Percentiles rank a stretch among this genome's conserved stretches.
These are phyloP conservation scores for Alternaria angustiovoidea DNA, from an alignment of 2,329 filamentous ascomycete genomes.

Conservation along the genomic window DNA sequence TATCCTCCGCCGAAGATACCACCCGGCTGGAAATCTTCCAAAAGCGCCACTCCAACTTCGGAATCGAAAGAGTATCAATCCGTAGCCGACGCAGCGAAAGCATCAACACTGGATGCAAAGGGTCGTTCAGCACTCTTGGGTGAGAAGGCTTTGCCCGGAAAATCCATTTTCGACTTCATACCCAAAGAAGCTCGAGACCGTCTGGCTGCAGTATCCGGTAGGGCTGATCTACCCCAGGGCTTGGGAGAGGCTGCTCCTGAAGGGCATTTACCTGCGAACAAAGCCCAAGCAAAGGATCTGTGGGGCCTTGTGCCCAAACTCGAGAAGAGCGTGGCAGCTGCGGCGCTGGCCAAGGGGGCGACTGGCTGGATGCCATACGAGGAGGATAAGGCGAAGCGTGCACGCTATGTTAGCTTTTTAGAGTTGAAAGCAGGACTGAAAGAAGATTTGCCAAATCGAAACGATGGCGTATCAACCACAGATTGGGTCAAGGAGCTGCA, in stretches of 20 bases:
- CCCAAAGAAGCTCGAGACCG: constrained; percentile 78
- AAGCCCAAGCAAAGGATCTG: constrained; percentile 65
- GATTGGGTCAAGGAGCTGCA: constrained; percentile 82
- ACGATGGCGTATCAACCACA: constrained; percentile 63
- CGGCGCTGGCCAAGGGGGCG: constrained; percentile 58
- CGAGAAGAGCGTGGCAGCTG: constrained; percentile 53
- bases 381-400: constrained; percentile 79
- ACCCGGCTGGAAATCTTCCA: constrained; percentile 74
- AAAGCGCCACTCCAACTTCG: constrained; percentile 32
- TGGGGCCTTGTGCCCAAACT: constrained; percentile 57
- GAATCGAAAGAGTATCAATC: constrained; percentile 62
- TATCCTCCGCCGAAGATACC: constrained; percentile 75
- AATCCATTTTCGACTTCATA: constrained; percentile 95
- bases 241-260: constrained; percentile 75
- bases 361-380: constrained; percentile 82
- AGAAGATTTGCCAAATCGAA: constrained; percentile 65
- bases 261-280: constrained; percentile 68
- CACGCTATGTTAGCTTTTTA: constrained; percentile 83
- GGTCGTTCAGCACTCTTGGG: constrained; percentile 81
- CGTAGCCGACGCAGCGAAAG: constrained; percentile 78
- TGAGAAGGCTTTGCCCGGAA: constrained; percentile 81
- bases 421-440: constrained; percentile 73
- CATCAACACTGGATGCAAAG: constrained; percentile 77
- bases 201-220: constrained; percentile 78
- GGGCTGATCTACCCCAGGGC: constrained; percentile 77